Conservation (phyloP, 768 basidiomycete species). For the Kwoniella sp. region DNA sequence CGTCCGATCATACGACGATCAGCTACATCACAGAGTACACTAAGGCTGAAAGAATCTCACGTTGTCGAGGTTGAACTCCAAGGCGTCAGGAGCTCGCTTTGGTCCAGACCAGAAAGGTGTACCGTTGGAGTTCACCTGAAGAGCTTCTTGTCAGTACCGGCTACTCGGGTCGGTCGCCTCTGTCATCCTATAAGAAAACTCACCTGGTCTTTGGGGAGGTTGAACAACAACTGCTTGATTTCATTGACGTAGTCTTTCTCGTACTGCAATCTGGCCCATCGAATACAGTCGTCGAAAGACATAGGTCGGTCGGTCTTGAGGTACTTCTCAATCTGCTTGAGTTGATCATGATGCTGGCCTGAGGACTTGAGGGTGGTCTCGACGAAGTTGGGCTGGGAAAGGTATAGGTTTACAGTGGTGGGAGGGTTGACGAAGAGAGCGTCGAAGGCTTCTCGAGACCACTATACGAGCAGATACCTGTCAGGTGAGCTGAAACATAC, state of each 20-base stretch:
- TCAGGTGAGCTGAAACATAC: not conserved
- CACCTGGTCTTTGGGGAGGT: constrained; percentile 89
- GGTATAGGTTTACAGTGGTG: constrained; percentile 91
- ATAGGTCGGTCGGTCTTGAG: constrained; percentile 90
- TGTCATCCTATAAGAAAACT: constrained; percentile 25
- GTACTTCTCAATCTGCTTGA: constrained; percentile 83
- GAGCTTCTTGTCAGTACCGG: not conserved
- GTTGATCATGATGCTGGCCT: constrained; percentile 85
- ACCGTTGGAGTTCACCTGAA: constrained; percentile 72
- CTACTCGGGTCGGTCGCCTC: not conserved
- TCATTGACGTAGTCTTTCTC: constrained; percentile 91
- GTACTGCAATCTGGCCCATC: constrained; percentile 94
- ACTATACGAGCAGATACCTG: constrained; percentile 60
- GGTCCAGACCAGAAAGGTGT: constrained; percentile 99
- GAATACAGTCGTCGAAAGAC: constrained; percentile 94
- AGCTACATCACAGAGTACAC: not conserved
- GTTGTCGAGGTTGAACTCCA: constrained; percentile 81
- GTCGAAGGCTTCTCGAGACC: constrained; percentile 92
- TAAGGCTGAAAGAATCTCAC: constrained; percentile 62
- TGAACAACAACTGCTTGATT: constrained; percentile 88
- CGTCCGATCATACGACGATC: constrained; percentile 8
- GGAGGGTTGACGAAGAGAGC: constrained; percentile 89
- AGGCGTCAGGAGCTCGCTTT: constrained; percentile 90
- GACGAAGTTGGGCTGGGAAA: constrained; percentile 93
- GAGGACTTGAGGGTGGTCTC: constrained; percentile 87